phyloP scores from a whole-genome alignment of 768 basidiomycete species.

The Suillus discolor region DNA sequence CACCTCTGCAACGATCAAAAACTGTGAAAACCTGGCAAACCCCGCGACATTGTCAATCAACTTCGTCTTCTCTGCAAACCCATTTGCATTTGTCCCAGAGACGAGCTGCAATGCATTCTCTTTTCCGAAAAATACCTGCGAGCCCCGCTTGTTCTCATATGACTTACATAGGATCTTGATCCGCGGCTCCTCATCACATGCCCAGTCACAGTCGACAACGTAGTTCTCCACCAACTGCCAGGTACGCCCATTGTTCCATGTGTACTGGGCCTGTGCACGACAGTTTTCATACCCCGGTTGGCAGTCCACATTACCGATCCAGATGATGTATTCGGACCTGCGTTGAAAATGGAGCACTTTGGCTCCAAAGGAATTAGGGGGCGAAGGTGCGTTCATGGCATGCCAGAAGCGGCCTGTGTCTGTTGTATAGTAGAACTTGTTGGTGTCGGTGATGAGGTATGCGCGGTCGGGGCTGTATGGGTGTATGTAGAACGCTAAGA shows the following conservation, averaged over 20 bases:
- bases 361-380: conserved; percentile 78
- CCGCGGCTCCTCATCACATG: conserved; percentile 74
- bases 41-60: conserved; percentile 90
- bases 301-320: conserved; percentile 82
- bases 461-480: conserved; percentile 79
- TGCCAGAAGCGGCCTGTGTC: conserved; percentile 80
- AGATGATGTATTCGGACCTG: conserved; percentile 81
- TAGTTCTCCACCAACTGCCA: conserved; percentile 85
- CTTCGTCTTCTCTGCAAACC: conserved; percentile 55
- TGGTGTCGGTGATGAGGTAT: conserved; percentile 78
- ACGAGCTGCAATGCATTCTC: conserved; percentile 74
- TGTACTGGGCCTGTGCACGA: conserved; percentile 73
- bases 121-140: conserved; percentile 58
- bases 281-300: conserved; percentile 52
- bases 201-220: conserved; percentile 91
- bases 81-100: conserved; percentile 47
- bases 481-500: conserved; percentile 90
- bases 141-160: conserved; percentile 79
- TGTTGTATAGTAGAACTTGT: conserved; percentile 76
- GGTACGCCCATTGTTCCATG: conserved; percentile 72
- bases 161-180: conserved; percentile 95
- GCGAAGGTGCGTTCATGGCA: conserved; percentile 53
- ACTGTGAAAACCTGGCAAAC: conserved; percentile 96
- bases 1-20: conserved; percentile 93
- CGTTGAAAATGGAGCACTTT: conserved; percentile 91